These are phyloP conservation scores for Mallotus japonicus DNA, from an alignment of 441 rosid genomes.

Conservation along the genomic window DNA sequence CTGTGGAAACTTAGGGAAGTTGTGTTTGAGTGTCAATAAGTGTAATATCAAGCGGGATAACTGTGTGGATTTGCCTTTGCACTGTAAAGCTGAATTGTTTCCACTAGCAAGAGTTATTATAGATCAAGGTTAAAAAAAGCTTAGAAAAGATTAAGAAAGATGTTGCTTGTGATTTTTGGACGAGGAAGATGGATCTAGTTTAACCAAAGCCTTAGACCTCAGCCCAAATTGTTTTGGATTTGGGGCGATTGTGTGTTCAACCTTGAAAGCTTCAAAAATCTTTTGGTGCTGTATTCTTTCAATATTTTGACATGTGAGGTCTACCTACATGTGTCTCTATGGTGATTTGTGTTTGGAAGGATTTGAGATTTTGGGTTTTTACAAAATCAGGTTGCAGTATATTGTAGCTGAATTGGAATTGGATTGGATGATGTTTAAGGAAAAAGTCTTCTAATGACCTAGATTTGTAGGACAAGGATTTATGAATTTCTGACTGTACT, in stretches of 20 bases:
- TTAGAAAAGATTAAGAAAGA: background rate
- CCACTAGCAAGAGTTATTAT: background rate
- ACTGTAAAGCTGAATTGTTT: background rate
- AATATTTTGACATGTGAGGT: too few relatives aligned
- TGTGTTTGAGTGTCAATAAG: background rate
- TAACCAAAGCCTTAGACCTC: background rate
- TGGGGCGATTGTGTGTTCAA: too few relatives aligned
- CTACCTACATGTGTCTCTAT: background rate
- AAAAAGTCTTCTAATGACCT: background rate
- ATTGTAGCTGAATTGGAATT: background rate
- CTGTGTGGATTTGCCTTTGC: background rate
- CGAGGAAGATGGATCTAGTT: background rate
- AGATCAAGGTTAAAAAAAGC: background rate
- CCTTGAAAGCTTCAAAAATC: too few relatives aligned
- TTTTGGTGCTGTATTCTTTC: too few relatives aligned
- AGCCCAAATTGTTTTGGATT: background rate
- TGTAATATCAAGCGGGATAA: background rate
- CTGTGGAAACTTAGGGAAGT: background rate
- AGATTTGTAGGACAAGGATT: background rate
- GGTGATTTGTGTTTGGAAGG: background rate
- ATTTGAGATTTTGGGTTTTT: background rate
- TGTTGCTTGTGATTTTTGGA: background rate
- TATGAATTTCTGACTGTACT: background rate
- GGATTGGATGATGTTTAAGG: background rate
- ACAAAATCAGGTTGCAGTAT: background rate